Conservation (phyloP, 2,329 filamentous ascomycete species). For the Talaromyces sp. region DNA sequence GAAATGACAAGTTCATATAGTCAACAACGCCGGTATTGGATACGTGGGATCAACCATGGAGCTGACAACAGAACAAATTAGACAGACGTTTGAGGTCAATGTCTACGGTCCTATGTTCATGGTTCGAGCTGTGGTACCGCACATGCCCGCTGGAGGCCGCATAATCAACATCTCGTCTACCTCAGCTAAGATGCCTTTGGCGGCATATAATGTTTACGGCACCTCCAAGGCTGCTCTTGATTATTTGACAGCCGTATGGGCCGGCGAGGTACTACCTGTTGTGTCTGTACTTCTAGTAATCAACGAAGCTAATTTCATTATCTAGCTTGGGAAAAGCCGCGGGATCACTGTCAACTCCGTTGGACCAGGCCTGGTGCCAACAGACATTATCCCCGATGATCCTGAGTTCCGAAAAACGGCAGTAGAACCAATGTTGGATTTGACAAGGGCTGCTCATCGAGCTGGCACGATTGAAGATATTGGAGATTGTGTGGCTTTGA, state of each 20-base stretch:
- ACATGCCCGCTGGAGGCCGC: constrained; percentile 8
- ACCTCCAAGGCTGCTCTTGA: constrained; percentile 5
- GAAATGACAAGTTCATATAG: not conserved
- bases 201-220: not conserved
- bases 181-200: not conserved
- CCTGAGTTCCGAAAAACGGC: not conserved
- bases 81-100: constrained; percentile 5
- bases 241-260: constrained; percentile 4
- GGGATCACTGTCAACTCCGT: constrained; percentile 15
- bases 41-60: not conserved
- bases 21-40: constrained; percentile 4
- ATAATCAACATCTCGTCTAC: constrained; percentile 15
- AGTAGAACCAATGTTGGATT: not conserved
- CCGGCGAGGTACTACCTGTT: not conserved
- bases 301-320: not conserved
- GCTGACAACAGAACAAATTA: not conserved
- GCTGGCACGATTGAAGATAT: constrained; percentile 2
- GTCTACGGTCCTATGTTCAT: not conserved
- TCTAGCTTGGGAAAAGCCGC: constrained; percentile 2
- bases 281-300: not conserved
- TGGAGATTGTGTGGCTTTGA: not conserved
- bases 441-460: not conserved
- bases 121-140: not conserved
- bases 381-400: not conserved
- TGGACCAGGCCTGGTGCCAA: constrained; percentile 3